Conservation (phyloP, 305 asterid species). For the Ajuga reptans region DNA sequence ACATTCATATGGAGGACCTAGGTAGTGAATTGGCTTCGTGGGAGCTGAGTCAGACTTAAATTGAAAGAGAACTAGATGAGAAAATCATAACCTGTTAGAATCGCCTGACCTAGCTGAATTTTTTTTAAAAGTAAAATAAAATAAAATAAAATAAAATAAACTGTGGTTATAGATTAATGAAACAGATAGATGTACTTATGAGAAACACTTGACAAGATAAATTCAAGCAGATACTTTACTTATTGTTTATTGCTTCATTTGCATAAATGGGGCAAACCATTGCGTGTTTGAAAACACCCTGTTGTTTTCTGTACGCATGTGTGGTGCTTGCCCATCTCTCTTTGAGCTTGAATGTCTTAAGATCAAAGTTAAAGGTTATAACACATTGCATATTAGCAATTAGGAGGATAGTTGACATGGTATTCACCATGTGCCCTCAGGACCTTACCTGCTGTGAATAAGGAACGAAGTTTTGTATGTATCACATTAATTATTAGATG, state of each 20-base stretch:
- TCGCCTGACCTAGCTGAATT: constrained; percentile 4
- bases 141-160: too few relatives aligned
- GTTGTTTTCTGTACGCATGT: background rate
- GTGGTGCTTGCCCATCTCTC: background rate
- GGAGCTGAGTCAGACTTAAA: background rate
- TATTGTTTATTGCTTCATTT: background rate
- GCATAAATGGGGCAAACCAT: background rate
- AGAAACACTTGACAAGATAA: background rate
- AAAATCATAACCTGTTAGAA: background rate
- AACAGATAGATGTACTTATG: constrained; percentile 1
- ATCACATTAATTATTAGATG: constrained; percentile 1
- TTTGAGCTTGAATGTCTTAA: background rate
- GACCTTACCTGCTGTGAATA: background rate
- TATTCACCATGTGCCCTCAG: background rate
- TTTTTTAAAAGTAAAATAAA: too few relatives aligned
- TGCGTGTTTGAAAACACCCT: background rate
- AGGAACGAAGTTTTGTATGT: background rate
- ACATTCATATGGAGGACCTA: constrained; percentile 1
- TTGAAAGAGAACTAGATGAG: background rate
- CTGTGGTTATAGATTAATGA: background rate
- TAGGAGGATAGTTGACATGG: background rate
- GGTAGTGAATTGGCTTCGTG: constrained; percentile 8
- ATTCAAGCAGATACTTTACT: background rate
- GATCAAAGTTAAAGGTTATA: background rate
- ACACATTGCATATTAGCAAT: background rate